These are phyloP conservation scores for Beauveria sp. DNA, from an alignment of 2,329 filamentous ascomycete genomes.

Conservation along the genomic window DNA sequence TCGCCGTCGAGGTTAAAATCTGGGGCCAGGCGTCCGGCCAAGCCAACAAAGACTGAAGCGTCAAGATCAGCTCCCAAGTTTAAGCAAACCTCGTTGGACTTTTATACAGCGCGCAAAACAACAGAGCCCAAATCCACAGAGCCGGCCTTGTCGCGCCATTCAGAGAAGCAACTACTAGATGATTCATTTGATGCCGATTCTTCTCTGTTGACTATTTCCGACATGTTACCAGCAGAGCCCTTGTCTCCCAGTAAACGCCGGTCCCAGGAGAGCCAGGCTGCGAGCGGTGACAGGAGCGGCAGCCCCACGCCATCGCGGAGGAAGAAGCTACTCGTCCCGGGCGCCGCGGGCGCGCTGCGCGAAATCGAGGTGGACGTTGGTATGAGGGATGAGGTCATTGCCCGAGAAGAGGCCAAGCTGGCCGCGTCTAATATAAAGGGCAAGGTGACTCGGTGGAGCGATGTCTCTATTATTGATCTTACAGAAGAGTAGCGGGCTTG, in stretches of 20 bases:
- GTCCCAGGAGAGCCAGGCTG: conserved; percentile 2
- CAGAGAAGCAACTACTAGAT: neutral
- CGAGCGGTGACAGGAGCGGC: neutral
- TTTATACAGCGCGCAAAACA: conserved; percentile 18
- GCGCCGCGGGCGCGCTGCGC: neutral
- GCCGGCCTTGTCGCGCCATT: neutral
- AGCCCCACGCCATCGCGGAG: conserved; percentile 3
- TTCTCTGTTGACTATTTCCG: neutral
- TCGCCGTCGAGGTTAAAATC: neutral
- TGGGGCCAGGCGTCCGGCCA: neutral
- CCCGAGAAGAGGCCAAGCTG: neutral
- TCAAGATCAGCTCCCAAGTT: conserved; percentile 14
- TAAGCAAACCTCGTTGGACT: conserved; percentile 28
- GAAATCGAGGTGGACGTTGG: conserved; percentile 8
- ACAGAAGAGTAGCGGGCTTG: conserved; percentile 17
- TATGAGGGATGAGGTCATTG: neutral
- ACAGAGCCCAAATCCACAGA: neutral
- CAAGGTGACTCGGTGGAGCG: conserved; percentile 22
- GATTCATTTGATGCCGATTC: neutral
- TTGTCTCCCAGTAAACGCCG: conserved; percentile 5
- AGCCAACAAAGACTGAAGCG: neutral
- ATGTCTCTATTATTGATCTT: conserved; percentile 27
- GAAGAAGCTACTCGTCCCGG: conserved; percentile 8
- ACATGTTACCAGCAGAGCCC: neutral
- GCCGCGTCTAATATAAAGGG: neutral